Base-by-base conservation (phyloP, 495 filamentous ascomycete species). In the Xylaria scruposa region DNA sequence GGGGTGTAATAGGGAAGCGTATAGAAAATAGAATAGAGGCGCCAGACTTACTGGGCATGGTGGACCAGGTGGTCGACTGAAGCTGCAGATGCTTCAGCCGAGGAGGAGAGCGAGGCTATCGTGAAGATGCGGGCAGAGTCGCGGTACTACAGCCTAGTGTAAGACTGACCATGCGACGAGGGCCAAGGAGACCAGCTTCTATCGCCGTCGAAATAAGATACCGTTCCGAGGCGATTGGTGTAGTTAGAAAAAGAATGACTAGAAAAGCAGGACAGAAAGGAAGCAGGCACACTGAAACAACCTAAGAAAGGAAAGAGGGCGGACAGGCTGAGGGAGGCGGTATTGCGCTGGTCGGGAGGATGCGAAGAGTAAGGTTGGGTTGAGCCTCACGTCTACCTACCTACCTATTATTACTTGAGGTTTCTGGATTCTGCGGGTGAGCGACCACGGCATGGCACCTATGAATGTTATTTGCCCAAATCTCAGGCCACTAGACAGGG, bases 11-110 rank as follows among this genome's bases (percentile, higher is more conserved):
- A 64, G 33, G 47, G 21, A 70, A n/a, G 63, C 3, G 29, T 44
- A 40, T 63, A 4, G n/a, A 3, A 17, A 12, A 33, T 31, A 70
- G 44, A 42, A 21, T 6, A 70, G 46, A 38, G 46, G 31, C 15
- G 21, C 33, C 46, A 13, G 36, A 67, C 70, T 71, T 71, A 71
- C 70, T 71, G n/a, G 61, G 70, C 70, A 71, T 71, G 49, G 29
- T 67, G 38, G 29, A 29, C 51, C n/a, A 38, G 29, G 9, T 21
- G 49, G 62, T 60, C 49, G 70, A 56, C 62, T 29, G 51, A 67
- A 71, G 62, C 49, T 60, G 38, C 10, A 17, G 26, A 67, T 19
- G 61, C 61, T 71, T 51, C 70, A 49, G 62, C 31, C 61, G 47
- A 42, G 26, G 51, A 12, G 38, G 64, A 36, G 47, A 56, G 68